phyloP scores from a whole-genome alignment of 495 filamentous ascomycete species.

The Hypoxylon subgilvum region DNA sequence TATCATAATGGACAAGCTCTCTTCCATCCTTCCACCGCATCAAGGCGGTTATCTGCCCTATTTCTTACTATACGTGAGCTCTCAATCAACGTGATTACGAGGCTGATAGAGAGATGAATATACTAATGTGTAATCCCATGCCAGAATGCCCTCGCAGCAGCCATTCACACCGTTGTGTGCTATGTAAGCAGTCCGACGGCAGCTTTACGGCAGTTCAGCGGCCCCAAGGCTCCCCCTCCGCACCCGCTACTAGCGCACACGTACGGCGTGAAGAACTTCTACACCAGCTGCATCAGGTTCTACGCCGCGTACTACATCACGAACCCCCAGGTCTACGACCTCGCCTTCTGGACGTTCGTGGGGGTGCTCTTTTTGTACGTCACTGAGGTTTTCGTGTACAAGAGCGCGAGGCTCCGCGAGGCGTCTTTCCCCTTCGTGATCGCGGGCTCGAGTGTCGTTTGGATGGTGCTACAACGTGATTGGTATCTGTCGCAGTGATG shows the following conservation, averaged over 20 bases:
- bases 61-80: conserved; percentile 40
- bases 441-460: no score
- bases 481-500: conserved; percentile 39
- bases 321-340: no score
- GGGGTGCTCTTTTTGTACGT: no score
- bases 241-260: no score
- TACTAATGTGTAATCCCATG: conserved; percentile 1
- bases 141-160: conserved; percentile 11
- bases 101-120: neutral
- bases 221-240: no score
- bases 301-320: no score
- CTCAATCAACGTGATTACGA: neutral
- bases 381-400: no score
- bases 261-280: no score
- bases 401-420: no score
- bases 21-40: conserved; percentile 23
- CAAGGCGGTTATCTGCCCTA: conserved; percentile 41
- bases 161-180: conserved; percentile 37
- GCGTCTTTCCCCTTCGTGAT: no score
- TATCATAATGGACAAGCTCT: conserved; percentile 6
- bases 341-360: no score
- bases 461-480: conserved; percentile 32
- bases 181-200: conserved; percentile 24
- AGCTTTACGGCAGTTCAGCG: conserved; percentile 38
- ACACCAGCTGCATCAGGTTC: no score